A percentile compares a stretch with the other conserved stretches of the same genome.
Conservation (phyloP, 805 yeast genomes). For the Kodamaea sagamina region DNA sequence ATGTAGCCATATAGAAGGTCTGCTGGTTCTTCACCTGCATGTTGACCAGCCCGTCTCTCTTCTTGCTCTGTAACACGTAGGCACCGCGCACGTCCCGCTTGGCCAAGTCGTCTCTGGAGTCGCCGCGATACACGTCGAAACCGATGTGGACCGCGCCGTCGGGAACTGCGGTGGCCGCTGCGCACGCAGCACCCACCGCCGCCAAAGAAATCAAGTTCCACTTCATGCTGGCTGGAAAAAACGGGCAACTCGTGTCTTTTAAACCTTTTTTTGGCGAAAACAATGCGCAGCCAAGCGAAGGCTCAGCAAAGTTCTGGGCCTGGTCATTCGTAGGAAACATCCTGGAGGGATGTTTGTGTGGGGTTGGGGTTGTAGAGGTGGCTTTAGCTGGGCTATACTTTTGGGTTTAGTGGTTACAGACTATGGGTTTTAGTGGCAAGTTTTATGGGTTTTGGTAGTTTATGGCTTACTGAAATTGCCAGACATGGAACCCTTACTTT, state of each 20-base stretch:
- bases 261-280: neutral
- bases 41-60: constrained; percentile 22
- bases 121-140: constrained; percentile 24
- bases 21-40: constrained; percentile 26
- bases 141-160: constrained; percentile 16
- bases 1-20: constrained; percentile 32
- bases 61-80: constrained; percentile 12
- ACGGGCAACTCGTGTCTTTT: neutral
- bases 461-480: no score
- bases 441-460: no score
- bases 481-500: no score
- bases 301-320: constrained; percentile 5
- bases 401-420: no score
- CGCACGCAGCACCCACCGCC: constrained; percentile 7
- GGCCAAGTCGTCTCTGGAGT: constrained; percentile 8
- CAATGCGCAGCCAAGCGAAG: constrained; percentile 2
- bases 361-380: no score
- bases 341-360: no score
- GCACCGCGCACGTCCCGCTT: constrained; percentile 5
- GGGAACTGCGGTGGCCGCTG: neutral
- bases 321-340: no score
- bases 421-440: no score
- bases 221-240: constrained; percentile 12
- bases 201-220: constrained; percentile 10
- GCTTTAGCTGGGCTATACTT: no score